These are phyloP conservation scores for Penicillium sp. DNA, from an alignment of 2,329 filamentous ascomycete genomes.

Conservation along the genomic window DNA sequence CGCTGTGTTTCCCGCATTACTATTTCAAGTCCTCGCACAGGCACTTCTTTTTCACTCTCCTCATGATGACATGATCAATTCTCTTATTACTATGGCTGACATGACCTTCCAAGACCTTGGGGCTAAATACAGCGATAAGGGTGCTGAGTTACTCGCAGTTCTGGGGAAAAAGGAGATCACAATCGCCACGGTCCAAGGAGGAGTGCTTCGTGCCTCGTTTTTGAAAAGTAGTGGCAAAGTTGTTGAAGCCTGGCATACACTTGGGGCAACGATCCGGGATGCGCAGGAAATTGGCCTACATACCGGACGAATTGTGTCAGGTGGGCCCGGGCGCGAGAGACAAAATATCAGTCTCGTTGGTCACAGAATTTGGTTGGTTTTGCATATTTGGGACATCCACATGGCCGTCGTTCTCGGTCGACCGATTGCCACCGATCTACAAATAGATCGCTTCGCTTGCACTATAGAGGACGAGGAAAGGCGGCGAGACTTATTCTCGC, in stretches of 20 bases:
- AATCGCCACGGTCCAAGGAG: conserved; percentile 14
- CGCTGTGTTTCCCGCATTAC: conserved; percentile 14
- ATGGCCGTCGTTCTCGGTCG: conserved; percentile 22
- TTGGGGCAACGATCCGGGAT: conserved; percentile 18
- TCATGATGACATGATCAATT: conserved; percentile 6
- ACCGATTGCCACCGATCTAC: conserved; percentile 14
- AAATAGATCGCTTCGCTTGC: conserved; percentile 10
- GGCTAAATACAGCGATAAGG: conserved; percentile 11
- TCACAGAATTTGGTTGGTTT: conserved; percentile 15
- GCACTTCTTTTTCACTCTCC: conserved; percentile 14
- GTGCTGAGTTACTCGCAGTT: conserved; percentile 8
- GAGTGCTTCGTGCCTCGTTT: conserved; percentile 18
- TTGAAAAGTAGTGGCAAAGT: conserved; percentile 22
- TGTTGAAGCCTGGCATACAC: conserved; percentile 20
- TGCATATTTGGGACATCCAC: conserved; percentile 22
- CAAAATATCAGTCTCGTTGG: conserved; percentile 1
- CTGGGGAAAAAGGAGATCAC: conserved; percentile 13
- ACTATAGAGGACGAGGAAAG: conserved; percentile 4
- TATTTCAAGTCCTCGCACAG: conserved; percentile 19
- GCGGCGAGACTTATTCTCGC: conserved; percentile 5
- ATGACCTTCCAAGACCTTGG: conserved; percentile 18
- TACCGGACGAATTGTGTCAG: conserved; percentile 5
- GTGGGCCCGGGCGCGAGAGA: not conserved
- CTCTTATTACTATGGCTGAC: conserved; percentile 5
- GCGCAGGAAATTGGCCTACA: conserved; percentile 22